phyloP scores from a whole-genome alignment of 257 asterid species.

The Nicotiana paniculata region DNA sequence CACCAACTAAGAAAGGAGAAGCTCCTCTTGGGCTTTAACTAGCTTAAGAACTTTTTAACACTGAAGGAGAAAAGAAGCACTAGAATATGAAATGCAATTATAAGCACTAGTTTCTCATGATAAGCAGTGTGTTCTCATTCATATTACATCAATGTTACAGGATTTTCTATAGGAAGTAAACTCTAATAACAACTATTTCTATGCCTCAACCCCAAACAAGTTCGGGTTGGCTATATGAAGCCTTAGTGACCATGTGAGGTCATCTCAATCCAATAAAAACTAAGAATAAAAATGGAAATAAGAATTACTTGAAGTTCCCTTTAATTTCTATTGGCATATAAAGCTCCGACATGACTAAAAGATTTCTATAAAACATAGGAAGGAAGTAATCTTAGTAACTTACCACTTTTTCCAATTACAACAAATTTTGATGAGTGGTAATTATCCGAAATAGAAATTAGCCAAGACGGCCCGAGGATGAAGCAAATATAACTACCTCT shows the following conservation, averaged over 20 bases:
- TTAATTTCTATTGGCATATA: neutral
- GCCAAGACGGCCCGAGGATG: neutral
- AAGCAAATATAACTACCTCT: neutral
- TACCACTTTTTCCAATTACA: neutral
- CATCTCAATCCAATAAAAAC: neutral
- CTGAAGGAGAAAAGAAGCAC: neutral
- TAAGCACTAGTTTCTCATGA: neutral
- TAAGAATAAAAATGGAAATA: neutral
- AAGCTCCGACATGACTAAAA: neutral
- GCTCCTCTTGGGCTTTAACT: neutral
- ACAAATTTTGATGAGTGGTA: neutral
- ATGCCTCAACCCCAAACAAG: neutral
- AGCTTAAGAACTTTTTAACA: neutral
- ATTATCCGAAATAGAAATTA: neutral
- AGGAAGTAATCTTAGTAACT: neutral
- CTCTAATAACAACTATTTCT: neutral
- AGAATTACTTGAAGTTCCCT: neutral
- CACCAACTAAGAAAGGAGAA: neutral
- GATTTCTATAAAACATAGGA: neutral
- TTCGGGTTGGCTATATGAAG: neutral
- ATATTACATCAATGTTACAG: neutral
- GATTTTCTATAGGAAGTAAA: neutral
- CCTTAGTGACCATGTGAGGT: neutral
- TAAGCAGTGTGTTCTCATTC: neutral
- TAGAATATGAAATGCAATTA: neutral